Evolutionary conservation across 2,329 filamentous ascomycete species (phyloP), one percentile per base, ranked within the genome.

Genomic region (Nemania sp.): DNA sequence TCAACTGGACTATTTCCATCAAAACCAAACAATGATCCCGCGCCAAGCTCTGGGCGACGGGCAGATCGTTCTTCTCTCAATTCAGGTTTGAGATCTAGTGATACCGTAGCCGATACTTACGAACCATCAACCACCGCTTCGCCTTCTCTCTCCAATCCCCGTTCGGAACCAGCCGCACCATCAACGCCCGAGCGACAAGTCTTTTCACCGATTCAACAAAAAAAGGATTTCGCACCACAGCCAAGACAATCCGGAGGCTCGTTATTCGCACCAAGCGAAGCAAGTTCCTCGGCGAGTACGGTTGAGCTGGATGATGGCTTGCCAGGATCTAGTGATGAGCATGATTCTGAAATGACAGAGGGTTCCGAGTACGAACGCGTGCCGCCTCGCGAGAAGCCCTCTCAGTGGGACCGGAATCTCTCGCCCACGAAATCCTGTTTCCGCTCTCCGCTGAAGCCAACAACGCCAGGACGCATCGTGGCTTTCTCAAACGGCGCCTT

Each of bases 361-460:
- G 72, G 73, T 11, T 77, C 78, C 2, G 74, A 76, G 0, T 76
- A 77, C 37, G 75, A 76, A 47, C 75, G 71, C 53, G 71, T 77
- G 7, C 70, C 74, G 15, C 76, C 72, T 2, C 76, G 76, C 3
- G 67, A 77, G n/a, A 77, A 83, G 20, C 79, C 80, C 6, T 80
- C 81, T 2, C 74, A 80, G 3, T 83, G 83, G 12, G 76, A 80
- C 53, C 80, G 77, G 61, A 77, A 79, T n/a, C 79, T 80, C 4
- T 86, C 83, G 1, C 84, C 84, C 0, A 77, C 73, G 9, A 87
- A 87, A 68, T 87, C 84, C 0, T 83, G 79, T 65, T 72, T 87
- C 21, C 80, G 84, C 17, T 85, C 84, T 3, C 82, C 83, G 0
- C 69, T 84, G 17, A 87, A 87, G 67, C 80, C 82, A 3, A 84